phyloP scores from a whole-genome alignment of 768 basidiomycete species.

The Serpula lacrymans region DNA sequence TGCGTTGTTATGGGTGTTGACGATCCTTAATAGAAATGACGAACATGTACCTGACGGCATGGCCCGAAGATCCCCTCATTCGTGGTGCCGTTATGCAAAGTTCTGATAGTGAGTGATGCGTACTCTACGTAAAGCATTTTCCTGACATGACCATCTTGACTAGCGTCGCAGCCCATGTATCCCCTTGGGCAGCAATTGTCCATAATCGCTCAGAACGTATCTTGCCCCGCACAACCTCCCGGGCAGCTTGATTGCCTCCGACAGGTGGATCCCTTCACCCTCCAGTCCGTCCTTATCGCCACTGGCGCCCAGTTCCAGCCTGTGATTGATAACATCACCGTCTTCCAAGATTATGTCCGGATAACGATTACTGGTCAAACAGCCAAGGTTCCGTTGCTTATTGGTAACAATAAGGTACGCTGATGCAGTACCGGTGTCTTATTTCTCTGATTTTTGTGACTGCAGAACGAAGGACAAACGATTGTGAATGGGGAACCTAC shows the following conservation, averaged over 20 bases:
- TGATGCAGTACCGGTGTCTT: too few relatives aligned
- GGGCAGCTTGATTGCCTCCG: constrained; percentile 20
- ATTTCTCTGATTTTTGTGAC: too few relatives aligned
- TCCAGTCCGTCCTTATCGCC: constrained; percentile 15
- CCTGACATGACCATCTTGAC: not conserved
- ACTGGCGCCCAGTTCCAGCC: constrained; percentile 24
- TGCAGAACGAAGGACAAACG: constrained; percentile 21
- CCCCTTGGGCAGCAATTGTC: constrained; percentile 15
- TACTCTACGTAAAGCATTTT: not conserved
- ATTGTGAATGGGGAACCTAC: constrained; percentile 23
- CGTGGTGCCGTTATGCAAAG: constrained; percentile 22
- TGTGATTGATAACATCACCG: constrained; percentile 21
- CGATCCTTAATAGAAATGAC: constrained; percentile 12
- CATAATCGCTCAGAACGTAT: constrained; percentile 13
- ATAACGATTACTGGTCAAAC: constrained; percentile 15
- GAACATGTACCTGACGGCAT: constrained; percentile 19
- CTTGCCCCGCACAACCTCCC: constrained; percentile 15
- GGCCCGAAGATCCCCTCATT: constrained; percentile 14
- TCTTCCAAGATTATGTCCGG: constrained; percentile 20
- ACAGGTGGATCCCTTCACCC: constrained; percentile 12
- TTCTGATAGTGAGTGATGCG: constrained; percentile 16
- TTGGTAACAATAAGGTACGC: constrained; percentile 19
- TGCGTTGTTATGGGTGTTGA: not conserved
- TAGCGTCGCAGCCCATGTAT: constrained; percentile 22
- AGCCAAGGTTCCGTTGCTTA: constrained; percentile 16